Base-by-base conservation (phyloP, 345 rosid species). In the Kernera saxatilis region DNA sequence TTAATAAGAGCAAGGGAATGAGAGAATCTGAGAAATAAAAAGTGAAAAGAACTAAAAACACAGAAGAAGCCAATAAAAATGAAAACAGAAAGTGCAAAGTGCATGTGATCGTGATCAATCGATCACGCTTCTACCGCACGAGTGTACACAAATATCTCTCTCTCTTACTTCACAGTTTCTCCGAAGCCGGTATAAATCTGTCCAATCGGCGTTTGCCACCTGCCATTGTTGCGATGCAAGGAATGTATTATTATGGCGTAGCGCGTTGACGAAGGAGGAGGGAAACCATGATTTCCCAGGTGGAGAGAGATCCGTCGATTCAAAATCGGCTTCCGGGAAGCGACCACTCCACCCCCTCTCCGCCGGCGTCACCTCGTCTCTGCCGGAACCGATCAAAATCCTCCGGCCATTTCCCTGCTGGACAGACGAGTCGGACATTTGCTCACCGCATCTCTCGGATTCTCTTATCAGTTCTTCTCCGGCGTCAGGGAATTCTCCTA, bases 401-500 rank as follows among this genome's bases (percentile, higher is more conserved):
- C 14, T 36, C 77, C 11, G 86, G 79, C 4, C 86, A 83, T 39
- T 81, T 80, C 70, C 67, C 76, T n/a, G 68, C 77, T 21, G 76
- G 48, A 8, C 81, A 71, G 50, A 64, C 84, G 18, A 79, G 41
- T 50, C 81, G 64, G 80, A 79, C 81, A 50, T 15, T 88, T 37
- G 84, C 89, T 50, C 93, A 94, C 70, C 87, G 96, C 19, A 73
- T 89, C 29, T 88, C 95, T 11, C 85, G 87, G 89, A 76, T 85
- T 43, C 76, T 94, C 35, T 80, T 94, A 53, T 91, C 97, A 4
- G 76, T 82, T 70, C 89, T 94, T 39, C 95, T 94, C 49, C 93
- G 97, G 30, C 88, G 96, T 14, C 99, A 88, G 80, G 91, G 97
- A 40, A 73, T 89, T 75, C 87, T 94, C 73, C 79, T 94, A 29